A percentile compares a stretch with the other conserved stretches of the same genome.
Conservation (phyloP, 2,329 filamentous ascomycete species). For the Ascochyta koolunga region DNA sequence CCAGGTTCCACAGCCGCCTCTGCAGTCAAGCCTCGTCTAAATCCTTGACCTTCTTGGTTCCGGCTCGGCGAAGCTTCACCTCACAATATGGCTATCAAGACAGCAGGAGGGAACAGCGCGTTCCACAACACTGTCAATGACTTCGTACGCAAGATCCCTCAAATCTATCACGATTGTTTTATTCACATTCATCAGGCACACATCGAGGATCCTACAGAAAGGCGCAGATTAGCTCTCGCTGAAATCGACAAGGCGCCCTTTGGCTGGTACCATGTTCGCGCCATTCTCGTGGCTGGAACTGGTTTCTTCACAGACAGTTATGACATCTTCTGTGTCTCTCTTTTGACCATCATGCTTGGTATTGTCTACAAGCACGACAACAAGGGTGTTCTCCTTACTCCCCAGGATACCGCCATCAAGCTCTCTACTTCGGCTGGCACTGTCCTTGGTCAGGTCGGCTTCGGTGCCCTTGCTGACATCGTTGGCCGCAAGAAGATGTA, state of each 20-base stretch:
- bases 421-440: slow-evolving; percentile 83
- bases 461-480: slow-evolving; percentile 67
- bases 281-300: slow-evolving; percentile 78
- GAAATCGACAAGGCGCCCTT: slow-evolving; percentile 84
- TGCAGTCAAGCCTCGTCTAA: slow-evolving; percentile 19
- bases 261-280: slow-evolving; percentile 81
- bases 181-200: slow-evolving; percentile 46
- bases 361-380: slow-evolving; percentile 71
- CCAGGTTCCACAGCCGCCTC: slow-evolving; percentile 16
- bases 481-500: slow-evolving; percentile 86
- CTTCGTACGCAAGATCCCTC: slow-evolving; percentile 49
- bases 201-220: slow-evolving; percentile 74
- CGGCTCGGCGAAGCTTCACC: slow-evolving; percentile 26
- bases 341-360: slow-evolving; percentile 69
- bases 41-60: slow-evolving; percentile 22
- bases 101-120: slow-evolving; percentile 38
- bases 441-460: slow-evolving; percentile 80
- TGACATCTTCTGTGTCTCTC: slow-evolving; percentile 60
- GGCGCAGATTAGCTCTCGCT: slow-evolving; percentile 77
- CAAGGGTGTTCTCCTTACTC: slow-evolving; percentile 61
- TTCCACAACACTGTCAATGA: slow-evolving; percentile 69
- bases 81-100: slow-evolving; percentile 22
- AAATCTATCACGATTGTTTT: no score
- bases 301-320: slow-evolving; percentile 89
- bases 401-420: slow-evolving; percentile 84